Evolutionary conservation across 2,329 filamentous ascomycete genomes (phyloP), one percentile per base, ranked within the genome.

Genomic region (Colletotrichum acutatum): DNA sequence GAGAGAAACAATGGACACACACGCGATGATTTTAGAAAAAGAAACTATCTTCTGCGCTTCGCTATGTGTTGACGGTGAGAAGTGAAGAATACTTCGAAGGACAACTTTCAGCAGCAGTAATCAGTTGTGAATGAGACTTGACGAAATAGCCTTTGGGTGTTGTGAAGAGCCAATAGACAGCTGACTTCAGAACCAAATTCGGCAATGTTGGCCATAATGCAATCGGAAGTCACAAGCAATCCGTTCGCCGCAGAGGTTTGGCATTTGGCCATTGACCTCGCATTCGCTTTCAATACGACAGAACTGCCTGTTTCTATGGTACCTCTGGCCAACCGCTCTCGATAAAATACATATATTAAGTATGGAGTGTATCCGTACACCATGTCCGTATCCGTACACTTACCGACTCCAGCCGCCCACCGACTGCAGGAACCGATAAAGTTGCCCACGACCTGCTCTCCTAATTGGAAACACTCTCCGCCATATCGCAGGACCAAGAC

Each of bases 401-500:
- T 19, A 42, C 42, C 42, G n/a, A 49, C 19, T 49, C 19, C 8
- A 49, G 42, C 57, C 4, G 42, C 57, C 12, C 7, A 14, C 6
- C 56, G 24, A 16, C 12, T 22, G n/a, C 30, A 59, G 19, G 42
- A 59, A 32, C 30, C 9, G 34, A 24, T 22, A 16, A 42, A 28
- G 19, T 19, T 63, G 37, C 22, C 58, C 32, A 66, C 4, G 68
- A 60, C 32, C 5, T 19, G 4, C 11, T 5, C 56, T 61, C 63
- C 32, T 26, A 14, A 11, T 66, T 61, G 24, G 32, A 34, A 12
- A 56, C 62, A 56, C 34, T 56, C 26, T n/a, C 58, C 30, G 56
- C 53, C 54, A 22, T 32, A 60, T 49, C 68, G 8, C 42, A 58
- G 60, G 26, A 59, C 60, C 68, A 54, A 56, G 63, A 49, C 28